Conservation (phyloP, 179 eudicot genomes). For the Amaranthus tricolor region DNA sequence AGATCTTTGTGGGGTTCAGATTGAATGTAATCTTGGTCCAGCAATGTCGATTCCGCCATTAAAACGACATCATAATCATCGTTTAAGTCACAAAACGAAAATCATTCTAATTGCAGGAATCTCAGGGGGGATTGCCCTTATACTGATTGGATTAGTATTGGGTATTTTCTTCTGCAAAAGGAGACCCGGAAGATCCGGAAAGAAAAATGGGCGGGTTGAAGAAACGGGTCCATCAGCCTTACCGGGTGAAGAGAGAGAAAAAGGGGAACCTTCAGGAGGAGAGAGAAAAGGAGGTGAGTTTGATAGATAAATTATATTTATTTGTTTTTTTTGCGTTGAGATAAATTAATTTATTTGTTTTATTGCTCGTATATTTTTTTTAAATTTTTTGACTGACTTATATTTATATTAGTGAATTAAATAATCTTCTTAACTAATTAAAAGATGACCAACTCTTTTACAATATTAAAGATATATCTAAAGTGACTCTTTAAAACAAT, state of each 20-base stretch:
- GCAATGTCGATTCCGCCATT: conserved; percentile 15
- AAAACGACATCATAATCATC: background rate
- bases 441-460: no score
- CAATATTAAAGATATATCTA: no score
- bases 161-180: background rate
- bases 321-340: no score
- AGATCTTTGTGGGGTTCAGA: conserved; percentile 56
- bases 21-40: conserved; percentile 26
- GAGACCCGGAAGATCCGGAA: background rate
- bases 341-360: no score
- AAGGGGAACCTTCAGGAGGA: conserved; percentile 24
- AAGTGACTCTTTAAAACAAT: no score
- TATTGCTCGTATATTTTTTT: no score
- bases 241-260: conserved; percentile 21
- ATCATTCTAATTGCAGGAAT: conserved; percentile 15
- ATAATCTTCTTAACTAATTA: no score
- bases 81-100: conserved; percentile 7
- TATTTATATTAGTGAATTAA: no score
- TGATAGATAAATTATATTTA: no score
- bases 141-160: background rate
- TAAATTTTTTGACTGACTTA: no score
- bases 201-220: background rate
- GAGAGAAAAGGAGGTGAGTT: conserved; percentile 24
- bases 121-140: conserved; percentile 12
- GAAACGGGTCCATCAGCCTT: background rate